Evolutionary conservation across 2,329 filamentous ascomycete species (phyloP), one percentile per base, ranked within the genome.

Genomic region (Penicillium oxalicum): DNA sequence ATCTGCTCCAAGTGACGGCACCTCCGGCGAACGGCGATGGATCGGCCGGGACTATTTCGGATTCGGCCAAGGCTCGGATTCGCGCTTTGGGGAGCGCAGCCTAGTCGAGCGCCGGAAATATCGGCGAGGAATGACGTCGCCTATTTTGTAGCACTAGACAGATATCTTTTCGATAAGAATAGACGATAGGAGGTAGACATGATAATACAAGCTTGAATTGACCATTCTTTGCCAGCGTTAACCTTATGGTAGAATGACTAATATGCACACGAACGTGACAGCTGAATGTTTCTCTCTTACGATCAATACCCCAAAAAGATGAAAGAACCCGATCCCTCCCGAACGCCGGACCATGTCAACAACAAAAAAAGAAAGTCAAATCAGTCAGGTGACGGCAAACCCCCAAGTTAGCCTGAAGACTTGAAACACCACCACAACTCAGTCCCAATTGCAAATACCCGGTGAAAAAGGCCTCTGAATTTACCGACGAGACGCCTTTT

Each of bases 401-500:
- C 44, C 41, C 41, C 34, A 35, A 24, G 28, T 32, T 32, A 32
- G 29, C 7, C 29, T 32, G 2, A 32, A 1, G 18, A 18, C 18
- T 18, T 18, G 18, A 18, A 18, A 18, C 18, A 32, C 29, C 29
- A 32, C 4, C 7, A 32, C 7, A 11, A 11, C 29, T 11, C 8
- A 32, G 11, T 7, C 29, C 8, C 29, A 11, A 32, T 5, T 11
- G 29, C 11, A 32, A 11, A 11, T 8, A 32, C 7, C 29, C 11
- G 7, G 2, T 5, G 7, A 13, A 24, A 9, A 9, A 25, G 24
- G 9, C 24, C 5, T 13, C 12, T 13, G 9, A 25, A 3, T 9
- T 24, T 25, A 72, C 48, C 65, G 67, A 46, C 67, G 69, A 41
- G 68, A 67, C 35, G 65, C 69, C 53, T 72, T 73, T 39, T 59